These are phyloP conservation scores for Protea cynaroides DNA, from an alignment of 164 flowering plant species.

Conservation along the genomic window DNA sequence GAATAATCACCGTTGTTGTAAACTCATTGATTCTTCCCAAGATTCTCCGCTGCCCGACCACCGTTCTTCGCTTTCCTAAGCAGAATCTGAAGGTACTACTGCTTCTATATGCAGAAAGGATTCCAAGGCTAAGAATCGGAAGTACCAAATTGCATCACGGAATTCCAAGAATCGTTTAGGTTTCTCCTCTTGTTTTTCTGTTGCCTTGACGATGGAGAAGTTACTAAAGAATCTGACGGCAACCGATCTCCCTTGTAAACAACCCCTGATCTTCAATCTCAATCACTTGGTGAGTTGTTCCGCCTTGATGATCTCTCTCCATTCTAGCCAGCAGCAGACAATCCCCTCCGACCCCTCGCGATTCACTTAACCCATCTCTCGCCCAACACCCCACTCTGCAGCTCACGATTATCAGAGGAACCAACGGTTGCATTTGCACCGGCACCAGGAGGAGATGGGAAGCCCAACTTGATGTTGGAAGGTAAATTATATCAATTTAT, in stretches of 20 bases:
- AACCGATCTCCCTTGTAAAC: background rate
- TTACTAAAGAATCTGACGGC: background rate
- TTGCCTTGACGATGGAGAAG: background rate
- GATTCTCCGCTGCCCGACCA: slow-evolving; percentile 8
- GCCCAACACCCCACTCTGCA: background rate
- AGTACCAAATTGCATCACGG: slow-evolving; percentile 19
- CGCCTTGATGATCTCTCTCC: slow-evolving; percentile 2
- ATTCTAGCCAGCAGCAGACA: background rate
- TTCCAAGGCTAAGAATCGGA: slow-evolving; percentile 2
- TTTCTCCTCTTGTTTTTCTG: slow-evolving; percentile 10
- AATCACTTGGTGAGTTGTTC: slow-evolving; percentile 4
- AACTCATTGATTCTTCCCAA: slow-evolving; percentile 4
- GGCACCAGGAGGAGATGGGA: background rate
- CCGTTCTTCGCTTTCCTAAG: background rate
- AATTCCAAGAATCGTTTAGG: slow-evolving; percentile 16
- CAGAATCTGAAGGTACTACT: slow-evolving; percentile 1
- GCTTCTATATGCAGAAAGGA: background rate
- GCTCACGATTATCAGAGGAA: background rate
- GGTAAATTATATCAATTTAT: too few relatives aligned
- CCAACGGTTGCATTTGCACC: slow-evolving; percentile 2
- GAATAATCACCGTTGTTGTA: slow-evolving; percentile 17
- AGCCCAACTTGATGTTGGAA: background rate
- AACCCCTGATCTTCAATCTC: background rate
- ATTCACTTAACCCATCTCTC: background rate
- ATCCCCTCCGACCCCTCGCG: too few relatives aligned